A percentile compares a stretch with the other conserved stretches of the same genome.
phyloP scores from a whole-genome alignment of 73 alveolate genomes.

The Paramecium sexaurelia region DNA sequence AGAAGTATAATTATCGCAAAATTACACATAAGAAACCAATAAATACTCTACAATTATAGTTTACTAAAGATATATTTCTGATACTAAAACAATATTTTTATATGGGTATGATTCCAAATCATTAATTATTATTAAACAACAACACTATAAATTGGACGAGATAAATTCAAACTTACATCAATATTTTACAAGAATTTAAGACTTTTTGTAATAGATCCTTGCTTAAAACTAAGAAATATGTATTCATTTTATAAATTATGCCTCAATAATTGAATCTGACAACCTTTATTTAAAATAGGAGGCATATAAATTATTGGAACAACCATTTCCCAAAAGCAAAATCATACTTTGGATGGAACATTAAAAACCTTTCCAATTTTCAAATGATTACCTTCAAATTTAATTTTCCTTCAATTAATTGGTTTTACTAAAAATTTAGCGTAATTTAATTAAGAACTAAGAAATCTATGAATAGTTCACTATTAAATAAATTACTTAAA shows the following conservation, averaged over 20 bases:
- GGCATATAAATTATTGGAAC: background rate
- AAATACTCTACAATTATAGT: constrained; percentile 2
- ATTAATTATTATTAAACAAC: background rate
- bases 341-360: background rate
- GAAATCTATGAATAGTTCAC: background rate
- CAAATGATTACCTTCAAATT: background rate
- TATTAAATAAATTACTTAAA: background rate
- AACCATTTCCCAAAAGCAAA: background rate
- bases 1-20: background rate
- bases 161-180: background rate
- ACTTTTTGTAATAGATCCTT: background rate
- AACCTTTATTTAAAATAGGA: background rate
- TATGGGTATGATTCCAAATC: background rate
- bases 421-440: background rate
- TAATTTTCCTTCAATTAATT: background rate
- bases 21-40: background rate
- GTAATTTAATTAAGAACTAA: background rate
- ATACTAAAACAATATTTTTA: background rate
- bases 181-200: background rate
- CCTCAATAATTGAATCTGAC: background rate
- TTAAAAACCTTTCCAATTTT: background rate
- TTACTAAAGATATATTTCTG: background rate
- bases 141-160: background rate
- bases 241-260: background rate
- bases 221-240: background rate